Evolutionary conservation across 192 early-diverging fungal genomes (phyloP), one percentile per base, ranked within the genome.

Genomic region (Cladochytrium replicatum): DNA sequence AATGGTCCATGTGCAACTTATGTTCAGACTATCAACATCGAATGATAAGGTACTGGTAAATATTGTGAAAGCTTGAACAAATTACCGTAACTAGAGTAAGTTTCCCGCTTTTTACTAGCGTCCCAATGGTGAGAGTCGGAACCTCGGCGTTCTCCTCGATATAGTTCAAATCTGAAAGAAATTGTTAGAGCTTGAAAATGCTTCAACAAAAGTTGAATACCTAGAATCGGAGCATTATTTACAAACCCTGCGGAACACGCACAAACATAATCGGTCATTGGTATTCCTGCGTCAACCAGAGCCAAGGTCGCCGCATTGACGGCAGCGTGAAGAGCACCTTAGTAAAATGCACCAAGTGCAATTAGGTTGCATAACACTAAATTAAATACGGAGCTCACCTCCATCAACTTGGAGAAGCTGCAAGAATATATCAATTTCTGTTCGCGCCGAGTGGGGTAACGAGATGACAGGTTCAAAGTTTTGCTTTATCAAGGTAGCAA

Each of bases 361-460:
- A 3, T 25, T 19, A 6, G 0, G 52, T 58, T 29, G 34, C 13
- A 11, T 31, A 29, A 52, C 2, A 47, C 6, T 56, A n/a, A 47
- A 27, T 19, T 34, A 4, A 23, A 9, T 9, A 37, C 19, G 6
- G 2, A 32, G 32, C 30, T 58, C 69, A 45, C 89, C 92, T 31
- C 95, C 95, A 52, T 99, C 95, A 48, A 83, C 75, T 58, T 99
- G 95, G 51, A 99, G 68, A 11, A 96, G 61, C 58, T 99, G 93
- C 23, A 96, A 55, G 54, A 85, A 88, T 31, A 99, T 86, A 39
- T 87, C 85, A 49, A 99, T 93, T 64, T 96, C 87, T 19, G 90
- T 90, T 19, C 88, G 75, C 49, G 81, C 93, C 26, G 84, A 64
- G 29, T 61, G 65, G 2, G 75, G n/a, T n/a, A n/a, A n/a, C n/a